Conservation (phyloP, 1,284 basidiomycete species). For the Coniferiporia sulphurascens region DNA sequence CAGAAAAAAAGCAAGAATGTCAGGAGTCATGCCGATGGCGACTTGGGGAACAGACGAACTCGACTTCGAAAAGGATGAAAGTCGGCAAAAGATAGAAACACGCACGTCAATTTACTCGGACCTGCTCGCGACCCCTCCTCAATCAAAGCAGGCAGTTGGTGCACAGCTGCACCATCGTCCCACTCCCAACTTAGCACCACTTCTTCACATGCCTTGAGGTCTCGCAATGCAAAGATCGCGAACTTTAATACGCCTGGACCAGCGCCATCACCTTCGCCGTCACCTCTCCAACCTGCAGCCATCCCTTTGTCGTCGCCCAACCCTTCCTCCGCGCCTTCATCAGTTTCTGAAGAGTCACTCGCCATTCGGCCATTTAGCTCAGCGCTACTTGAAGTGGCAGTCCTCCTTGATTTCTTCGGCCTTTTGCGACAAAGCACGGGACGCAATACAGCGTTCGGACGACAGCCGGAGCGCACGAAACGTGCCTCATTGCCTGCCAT, state of each 20-base stretch:
- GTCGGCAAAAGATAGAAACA: conserved; percentile 40
- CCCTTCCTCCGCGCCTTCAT: too few species aligned
- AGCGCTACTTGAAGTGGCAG: too few species aligned
- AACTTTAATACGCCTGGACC: conserved; percentile 55
- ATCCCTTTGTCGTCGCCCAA: too few species aligned
- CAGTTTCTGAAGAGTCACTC: too few species aligned
- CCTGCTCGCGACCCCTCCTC: conserved; percentile 28
- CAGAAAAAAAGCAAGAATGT: conserved; percentile 24
- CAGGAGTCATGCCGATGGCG: neutral
- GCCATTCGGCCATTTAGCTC: neutral
- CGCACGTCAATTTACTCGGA: conserved; percentile 18
- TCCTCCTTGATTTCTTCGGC: conserved; percentile 1
- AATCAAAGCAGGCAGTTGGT: conserved; percentile 71
- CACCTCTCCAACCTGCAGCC: neutral
- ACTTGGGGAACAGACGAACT: neutral
- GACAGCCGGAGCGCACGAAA: conserved; percentile 81
- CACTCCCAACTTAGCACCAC: conserved; percentile 94
- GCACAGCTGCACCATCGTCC: conserved; percentile 90
- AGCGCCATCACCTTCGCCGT: conserved; percentile 15
- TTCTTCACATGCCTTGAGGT: conserved; percentile 80
- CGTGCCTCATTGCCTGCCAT: conserved; percentile 71
- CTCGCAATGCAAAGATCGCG: conserved; percentile 78
- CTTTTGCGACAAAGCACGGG: conserved; percentile 57
- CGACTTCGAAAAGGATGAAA: conserved; percentile 22
- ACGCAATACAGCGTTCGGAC: conserved; percentile 84